Percentiles rank a stretch among this genome's conserved stretches.
Evolutionary conservation across 2,329 filamentous ascomycete species (phyloP).

Genomic region (Nemania serpens): DNA sequence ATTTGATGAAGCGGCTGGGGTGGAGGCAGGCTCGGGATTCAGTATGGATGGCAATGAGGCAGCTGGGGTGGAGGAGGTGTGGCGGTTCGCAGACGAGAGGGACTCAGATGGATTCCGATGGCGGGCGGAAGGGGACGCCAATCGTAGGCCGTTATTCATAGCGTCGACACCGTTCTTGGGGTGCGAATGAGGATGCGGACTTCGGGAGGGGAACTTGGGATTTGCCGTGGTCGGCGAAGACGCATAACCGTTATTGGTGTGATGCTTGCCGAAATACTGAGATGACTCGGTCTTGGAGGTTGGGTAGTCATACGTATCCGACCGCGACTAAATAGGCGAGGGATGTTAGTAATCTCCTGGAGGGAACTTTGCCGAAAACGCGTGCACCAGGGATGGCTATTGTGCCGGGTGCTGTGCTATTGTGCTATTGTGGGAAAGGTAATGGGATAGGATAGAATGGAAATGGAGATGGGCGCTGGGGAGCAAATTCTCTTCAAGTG

Average conservation of each 20-base stretch:
- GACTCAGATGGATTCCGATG: conserved; percentile 37
- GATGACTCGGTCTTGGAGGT: conserved; percentile 36
- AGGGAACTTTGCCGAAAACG: background rate
- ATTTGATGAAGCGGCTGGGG: conserved; percentile 34
- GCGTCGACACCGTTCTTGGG: conserved; percentile 42
- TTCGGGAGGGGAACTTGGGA: conserved; percentile 37
- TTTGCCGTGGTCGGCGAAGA: conserved; percentile 38
- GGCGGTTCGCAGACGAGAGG: conserved; percentile 33
- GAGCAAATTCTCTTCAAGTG: conserved; percentile 16
- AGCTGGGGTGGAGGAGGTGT: conserved; percentile 39
- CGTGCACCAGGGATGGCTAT: background rate
- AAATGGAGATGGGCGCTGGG: conserved; percentile 23
- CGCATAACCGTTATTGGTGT: conserved; percentile 44
- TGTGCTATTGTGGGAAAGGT: background rate
- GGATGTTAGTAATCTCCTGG: conserved; percentile 18
- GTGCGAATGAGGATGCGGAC: conserved; percentile 43
- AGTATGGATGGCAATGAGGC: conserved; percentile 41
- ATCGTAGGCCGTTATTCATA: conserved; percentile 37
- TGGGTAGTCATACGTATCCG: conserved; percentile 48
- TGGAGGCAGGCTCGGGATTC: conserved; percentile 40
- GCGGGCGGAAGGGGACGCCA: conserved; percentile 40
- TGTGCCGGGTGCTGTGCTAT: background rate
- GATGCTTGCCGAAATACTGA: conserved; percentile 34
- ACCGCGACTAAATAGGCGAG: conserved; percentile 41
- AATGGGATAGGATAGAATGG: conserved; percentile 1